Evolutionary conservation across 345 rosid genomes (phyloP).

Genomic region (Pistacia integerrima): DNA sequence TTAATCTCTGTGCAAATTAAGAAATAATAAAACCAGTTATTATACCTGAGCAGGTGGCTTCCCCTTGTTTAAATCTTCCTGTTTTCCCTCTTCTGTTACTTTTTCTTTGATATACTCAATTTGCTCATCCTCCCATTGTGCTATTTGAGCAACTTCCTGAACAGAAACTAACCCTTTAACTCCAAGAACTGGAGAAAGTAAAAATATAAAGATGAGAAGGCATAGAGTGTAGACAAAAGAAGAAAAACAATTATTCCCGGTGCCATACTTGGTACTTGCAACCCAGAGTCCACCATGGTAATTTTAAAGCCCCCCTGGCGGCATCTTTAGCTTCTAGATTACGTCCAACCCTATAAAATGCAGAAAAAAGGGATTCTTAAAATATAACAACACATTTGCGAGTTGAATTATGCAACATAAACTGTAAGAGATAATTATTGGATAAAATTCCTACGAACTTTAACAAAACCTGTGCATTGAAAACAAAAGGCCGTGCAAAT

Average conservation of each 20-base stretch:
- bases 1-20: neutral
- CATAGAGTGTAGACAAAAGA: neutral
- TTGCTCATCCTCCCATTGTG: constrained; percentile 84
- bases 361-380: constrained; percentile 10
- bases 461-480: constrained; percentile 71
- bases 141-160: constrained; percentile 65
- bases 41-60: constrained; percentile 70
- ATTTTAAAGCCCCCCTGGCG: constrained; percentile 87
- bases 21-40: neutral
- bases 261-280: constrained; percentile 62
- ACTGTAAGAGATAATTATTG: constrained; percentile 11
- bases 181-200: neutral
- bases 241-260: neutral
- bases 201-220: neutral
- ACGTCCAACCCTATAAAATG: constrained; percentile 62
- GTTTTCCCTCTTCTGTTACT: constrained; percentile 65
- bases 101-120: constrained; percentile 71
- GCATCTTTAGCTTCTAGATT: constrained; percentile 81
- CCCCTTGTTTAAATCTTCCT: constrained; percentile 71
- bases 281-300: constrained; percentile 98
- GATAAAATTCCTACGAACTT: constrained; percentile 49
- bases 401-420: constrained; percentile 16
- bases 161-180: constrained; percentile 8
- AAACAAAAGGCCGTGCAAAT: constrained; percentile 79
- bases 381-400: neutral